Base-by-base conservation (phyloP, 352 stramenopile species). In the Globisporangium megalacanthum region DNA sequence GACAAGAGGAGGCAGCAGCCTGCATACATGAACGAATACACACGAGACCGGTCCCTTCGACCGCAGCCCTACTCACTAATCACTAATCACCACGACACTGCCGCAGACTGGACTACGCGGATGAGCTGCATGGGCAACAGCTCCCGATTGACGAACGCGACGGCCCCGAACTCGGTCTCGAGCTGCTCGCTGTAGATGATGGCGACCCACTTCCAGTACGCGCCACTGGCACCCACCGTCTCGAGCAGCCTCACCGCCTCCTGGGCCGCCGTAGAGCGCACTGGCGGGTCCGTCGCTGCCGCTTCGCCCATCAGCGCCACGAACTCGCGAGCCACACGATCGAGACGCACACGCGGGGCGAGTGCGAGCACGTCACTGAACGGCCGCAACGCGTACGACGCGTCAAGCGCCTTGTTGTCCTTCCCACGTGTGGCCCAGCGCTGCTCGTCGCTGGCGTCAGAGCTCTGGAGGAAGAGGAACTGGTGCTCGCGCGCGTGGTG, bases 121-220 rank as follows among this genome's bases (percentile, higher is more conserved):
- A 79, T 73, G 41, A 83, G 66, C 68, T 79, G 73, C 39, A 65
- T 49, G 3, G 73, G 73, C 39, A 83, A 49, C 56, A 83, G 45
- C 48, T 83, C 70, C 25, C 63, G 70, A 29, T 60, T 76, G 41
- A 77, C 79, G 58, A 83, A 79, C 9, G 68, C 65, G 1, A 79
- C 54, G 2, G 65, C 70, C 36, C 73, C 70, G 37, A 83, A 83
- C 55, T 77, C 73, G 20, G 75, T 63, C 54, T 66, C 64, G 48
- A 76, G 54, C 58, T 83, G 70, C 25, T 58, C 56, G 45, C 68
- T 65, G 60, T 70, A 74, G 35, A 83, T 58, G 51, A 64, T 64
- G n/a, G 68, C 63, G 35, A 79, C 59, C 68, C 70, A 83, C 45
- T 73, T 52, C 51, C 54, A 71, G 60, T 79, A 72, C 22, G 49